phyloP scores from a whole-genome alignment of 2,329 filamentous ascomycete genomes.

The Leptographium flavum region DNA sequence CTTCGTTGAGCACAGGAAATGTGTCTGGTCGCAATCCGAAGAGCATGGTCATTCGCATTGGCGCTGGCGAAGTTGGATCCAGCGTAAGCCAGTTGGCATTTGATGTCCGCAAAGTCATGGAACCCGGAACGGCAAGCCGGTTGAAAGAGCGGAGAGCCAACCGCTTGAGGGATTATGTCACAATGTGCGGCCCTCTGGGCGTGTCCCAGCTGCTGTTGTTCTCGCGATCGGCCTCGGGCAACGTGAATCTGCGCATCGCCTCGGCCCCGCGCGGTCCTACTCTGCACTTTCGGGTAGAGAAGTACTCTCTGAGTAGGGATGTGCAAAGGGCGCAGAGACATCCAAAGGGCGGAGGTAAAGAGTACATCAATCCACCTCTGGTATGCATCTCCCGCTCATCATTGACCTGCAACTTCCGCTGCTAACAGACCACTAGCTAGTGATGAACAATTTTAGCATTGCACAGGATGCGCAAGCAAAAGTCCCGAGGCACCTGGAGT shows the following conservation, averaged over 20 bases:
- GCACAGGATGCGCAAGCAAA: slow-evolving; percentile 45
- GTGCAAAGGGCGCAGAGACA: slow-evolving; percentile 72
- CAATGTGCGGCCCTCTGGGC: slow-evolving; percentile 88
- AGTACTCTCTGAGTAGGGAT: slow-evolving; percentile 88
- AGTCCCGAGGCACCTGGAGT: slow-evolving; percentile 88
- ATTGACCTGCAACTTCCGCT: not conserved
- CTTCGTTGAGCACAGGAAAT: slow-evolving; percentile 40
- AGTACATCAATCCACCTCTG: slow-evolving; percentile 73
- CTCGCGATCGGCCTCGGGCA: slow-evolving; percentile 76
- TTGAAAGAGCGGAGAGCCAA: slow-evolving; percentile 84
- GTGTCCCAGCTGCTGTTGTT: slow-evolving; percentile 90
- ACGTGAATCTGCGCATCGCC: slow-evolving; percentile 81
- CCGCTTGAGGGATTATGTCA: slow-evolving; percentile 77
- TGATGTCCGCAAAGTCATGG: slow-evolving; percentile 88
- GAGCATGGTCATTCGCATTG: slow-evolving; percentile 96
- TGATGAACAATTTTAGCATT: slow-evolving; percentile 95
- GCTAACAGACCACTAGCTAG: slow-evolving; percentile 40
- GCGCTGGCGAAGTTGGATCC: slow-evolving; percentile 81
- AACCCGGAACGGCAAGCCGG: slow-evolving; percentile 80
- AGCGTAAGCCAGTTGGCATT: slow-evolving; percentile 83
- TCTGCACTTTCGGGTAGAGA: slow-evolving; percentile 84
- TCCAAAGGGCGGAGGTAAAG: slow-evolving; percentile 68
- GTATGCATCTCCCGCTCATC: slow-evolving; percentile 26
- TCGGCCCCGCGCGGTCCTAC: slow-evolving; percentile 85
- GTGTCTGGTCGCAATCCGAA: slow-evolving; percentile 62